Percentiles rank a stretch among this genome's conserved stretches.
Conservation (phyloP, 2,329 filamentous ascomycete genomes). For the Taxawa tesnikishii region DNA sequence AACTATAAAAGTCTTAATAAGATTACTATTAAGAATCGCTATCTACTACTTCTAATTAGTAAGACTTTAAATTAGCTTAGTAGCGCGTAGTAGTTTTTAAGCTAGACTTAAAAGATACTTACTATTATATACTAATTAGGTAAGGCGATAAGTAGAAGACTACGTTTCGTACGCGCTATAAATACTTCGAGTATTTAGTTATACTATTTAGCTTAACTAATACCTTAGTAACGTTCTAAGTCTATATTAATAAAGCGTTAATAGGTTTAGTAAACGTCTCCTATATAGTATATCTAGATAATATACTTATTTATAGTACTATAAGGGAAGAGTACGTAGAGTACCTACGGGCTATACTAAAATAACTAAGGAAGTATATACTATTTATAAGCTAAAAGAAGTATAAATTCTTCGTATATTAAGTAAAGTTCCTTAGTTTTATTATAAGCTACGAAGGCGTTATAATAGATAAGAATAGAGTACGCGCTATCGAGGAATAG, state of each 20-base stretch:
- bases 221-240: constrained; percentile 14
- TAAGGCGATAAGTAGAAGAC: constrained; percentile 13
- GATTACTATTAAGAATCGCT: constrained; percentile 19
- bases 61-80: constrained; percentile 13
- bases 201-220: constrained; percentile 16
- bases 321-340: constrained; percentile 3
- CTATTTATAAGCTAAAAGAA: constrained; percentile 9
- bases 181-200: constrained; percentile 14
- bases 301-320: constrained; percentile 20
- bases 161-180: constrained; percentile 11
- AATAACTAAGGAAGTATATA: neutral
- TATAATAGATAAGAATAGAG: constrained; percentile 1
- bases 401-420: constrained; percentile 6
- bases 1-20: constrained; percentile 20
- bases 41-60: constrained; percentile 14
- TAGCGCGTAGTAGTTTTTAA: constrained; percentile 9
- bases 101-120: constrained; percentile 15
- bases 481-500: constrained; percentile 3
- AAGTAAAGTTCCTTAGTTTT: constrained; percentile 10
- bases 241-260: constrained; percentile 14
- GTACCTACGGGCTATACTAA: constrained; percentile 4
- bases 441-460: constrained; percentile 4
- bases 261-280: constrained; percentile 6
- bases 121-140: constrained; percentile 15
- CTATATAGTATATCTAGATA: constrained; percentile 16